Evolutionary conservation across 495 filamentous ascomycete species (phyloP).

Genomic region (Chaetomidium leptoderma): DNA sequence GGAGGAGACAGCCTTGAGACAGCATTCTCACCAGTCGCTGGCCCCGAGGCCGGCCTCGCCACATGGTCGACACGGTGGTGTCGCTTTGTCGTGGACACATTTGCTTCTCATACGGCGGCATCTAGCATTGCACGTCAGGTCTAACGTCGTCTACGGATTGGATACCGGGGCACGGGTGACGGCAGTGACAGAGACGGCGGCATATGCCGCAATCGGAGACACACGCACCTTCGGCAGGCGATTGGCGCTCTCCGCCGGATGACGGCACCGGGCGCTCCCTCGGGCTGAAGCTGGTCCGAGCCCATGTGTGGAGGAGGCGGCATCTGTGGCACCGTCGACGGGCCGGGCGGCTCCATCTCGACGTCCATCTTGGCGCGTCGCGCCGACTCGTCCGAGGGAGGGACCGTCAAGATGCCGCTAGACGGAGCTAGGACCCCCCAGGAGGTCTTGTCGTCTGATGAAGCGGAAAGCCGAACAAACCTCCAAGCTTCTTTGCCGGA

Average conservation of each 20-base stretch:
- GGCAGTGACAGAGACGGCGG: background rate
- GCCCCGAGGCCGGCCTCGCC: conserved; percentile 39
- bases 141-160: background rate
- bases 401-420: background rate
- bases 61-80: conserved; percentile 43
- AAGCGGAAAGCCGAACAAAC: background rate
- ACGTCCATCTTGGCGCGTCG: conserved; percentile 24
- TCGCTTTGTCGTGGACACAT: conserved; percentile 44
- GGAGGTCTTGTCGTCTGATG: background rate
- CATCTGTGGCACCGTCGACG: conserved; percentile 15
- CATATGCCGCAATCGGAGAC: conserved; percentile 14
- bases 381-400: too few species aligned
- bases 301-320: conserved; percentile 11
- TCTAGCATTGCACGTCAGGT: conserved; percentile 27
- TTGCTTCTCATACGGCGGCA: conserved; percentile 50
- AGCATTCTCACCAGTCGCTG: conserved; percentile 40
- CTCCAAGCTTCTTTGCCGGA: conserved; percentile 20
- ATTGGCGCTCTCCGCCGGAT: conserved; percentile 45
- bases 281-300: conserved; percentile 11
- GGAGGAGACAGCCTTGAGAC: background rate
- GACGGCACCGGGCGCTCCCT: background rate
- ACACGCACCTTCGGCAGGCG: conserved; percentile 47
- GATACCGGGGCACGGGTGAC: background rate
- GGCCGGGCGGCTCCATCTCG: conserved; percentile 25
- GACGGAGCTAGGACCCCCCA: background rate